Conservation (phyloP, 305 asterid genomes). For the Fraxinus sp. region DNA sequence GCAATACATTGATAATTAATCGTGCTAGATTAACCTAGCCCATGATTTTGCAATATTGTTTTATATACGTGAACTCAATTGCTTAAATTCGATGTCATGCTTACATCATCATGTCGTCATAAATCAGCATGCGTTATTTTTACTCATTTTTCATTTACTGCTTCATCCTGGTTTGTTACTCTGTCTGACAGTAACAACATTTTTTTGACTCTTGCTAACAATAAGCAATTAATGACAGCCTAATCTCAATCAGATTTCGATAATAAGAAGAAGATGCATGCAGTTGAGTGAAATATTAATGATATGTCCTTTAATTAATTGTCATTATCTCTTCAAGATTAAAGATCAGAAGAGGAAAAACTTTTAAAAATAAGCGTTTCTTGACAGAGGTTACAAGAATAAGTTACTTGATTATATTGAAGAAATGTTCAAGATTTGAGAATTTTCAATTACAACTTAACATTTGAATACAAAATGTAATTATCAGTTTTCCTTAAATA, state of each 20-base stretch:
- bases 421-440: constrained; percentile 7
- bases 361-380: neutral
- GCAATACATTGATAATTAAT: neutral
- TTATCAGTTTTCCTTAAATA: constrained; percentile 4
- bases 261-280: constrained; percentile 14
- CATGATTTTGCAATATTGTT: neutral
- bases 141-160: constrained; percentile 3
- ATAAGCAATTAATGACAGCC: neutral
- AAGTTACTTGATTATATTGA: constrained; percentile 2
- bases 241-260: constrained; percentile 22
- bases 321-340: constrained; percentile 11
- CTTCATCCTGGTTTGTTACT: neutral
- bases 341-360: constrained; percentile 13
- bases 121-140: neutral
- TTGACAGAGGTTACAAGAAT: constrained; percentile 14
- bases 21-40: neutral
- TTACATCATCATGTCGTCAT: neutral
- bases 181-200: neutral
- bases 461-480: constrained; percentile 1
- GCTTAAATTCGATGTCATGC: neutral
- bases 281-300: constrained; percentile 8
- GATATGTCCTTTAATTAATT: constrained; percentile 21
- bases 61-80: neutral
- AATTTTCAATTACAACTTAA: constrained; percentile 28
- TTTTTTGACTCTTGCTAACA: constrained; percentile 3